Evolutionary conservation across 2,329 filamentous ascomycete genomes (phyloP).

Genomic region (Fusarium sp.): DNA sequence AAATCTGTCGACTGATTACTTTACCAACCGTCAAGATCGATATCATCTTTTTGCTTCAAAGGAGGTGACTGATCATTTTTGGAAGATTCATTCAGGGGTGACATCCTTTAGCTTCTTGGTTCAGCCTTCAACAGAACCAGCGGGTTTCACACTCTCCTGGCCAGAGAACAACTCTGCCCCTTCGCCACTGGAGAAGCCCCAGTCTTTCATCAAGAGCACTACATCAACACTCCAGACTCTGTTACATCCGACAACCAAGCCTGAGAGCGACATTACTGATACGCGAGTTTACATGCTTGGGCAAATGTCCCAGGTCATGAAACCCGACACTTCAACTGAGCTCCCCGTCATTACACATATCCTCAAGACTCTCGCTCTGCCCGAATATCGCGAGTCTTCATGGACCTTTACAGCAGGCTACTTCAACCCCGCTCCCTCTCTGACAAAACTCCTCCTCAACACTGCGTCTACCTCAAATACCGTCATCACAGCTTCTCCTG

Average conservation of each 20-base stretch:
- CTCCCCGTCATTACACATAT: conserved; percentile 82
- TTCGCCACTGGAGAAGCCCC: conserved; percentile 76
- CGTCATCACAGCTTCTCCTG: conserved; percentile 90
- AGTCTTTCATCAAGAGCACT: conserved; percentile 75
- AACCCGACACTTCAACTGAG: conserved; percentile 86
- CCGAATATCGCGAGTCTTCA: conserved; percentile 73
- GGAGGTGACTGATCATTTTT: conserved; percentile 85
- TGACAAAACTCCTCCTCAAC: conserved; percentile 81
- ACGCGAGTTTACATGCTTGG: conserved; percentile 87
- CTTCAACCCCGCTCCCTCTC: conserved; percentile 92
- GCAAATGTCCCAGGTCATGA: conserved; percentile 87
- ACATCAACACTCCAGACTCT: conserved; percentile 74
- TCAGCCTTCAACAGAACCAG: conserved; percentile 65
- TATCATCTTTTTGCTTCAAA: conserved; percentile 90
- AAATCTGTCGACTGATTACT: conserved; percentile 93
- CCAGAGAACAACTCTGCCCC: conserved; percentile 78
- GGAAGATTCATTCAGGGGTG: conserved; percentile 78
- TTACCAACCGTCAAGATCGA: conserved; percentile 92
- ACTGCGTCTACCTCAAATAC: conserved; percentile 78
- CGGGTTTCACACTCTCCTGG: conserved; percentile 76
- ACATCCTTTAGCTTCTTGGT: conserved; percentile 85
- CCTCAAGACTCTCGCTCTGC: conserved; percentile 72
- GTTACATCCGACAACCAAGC: conserved; percentile 57
- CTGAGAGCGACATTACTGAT: conserved; percentile 53
- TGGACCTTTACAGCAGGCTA: conserved; percentile 99